A percentile compares a stretch with the other conserved stretches of the same genome.
These are phyloP conservation scores for Escallonia rubra DNA, from an alignment of 129 eudicot genomes.

Conservation along the genomic window DNA sequence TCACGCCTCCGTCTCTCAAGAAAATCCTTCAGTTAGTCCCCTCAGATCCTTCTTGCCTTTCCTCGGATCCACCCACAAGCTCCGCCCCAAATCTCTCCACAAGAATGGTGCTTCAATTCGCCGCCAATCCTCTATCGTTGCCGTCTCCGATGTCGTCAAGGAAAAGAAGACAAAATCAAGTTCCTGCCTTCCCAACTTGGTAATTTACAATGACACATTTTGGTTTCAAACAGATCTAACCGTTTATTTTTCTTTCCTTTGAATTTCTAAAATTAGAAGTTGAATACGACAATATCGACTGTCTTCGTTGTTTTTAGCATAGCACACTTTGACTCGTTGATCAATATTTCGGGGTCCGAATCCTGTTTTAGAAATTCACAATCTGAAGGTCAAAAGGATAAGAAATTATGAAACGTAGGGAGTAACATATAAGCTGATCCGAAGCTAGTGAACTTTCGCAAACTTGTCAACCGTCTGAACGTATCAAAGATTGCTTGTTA, in stretches of 20 bases:
- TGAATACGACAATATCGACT: too few species aligned
- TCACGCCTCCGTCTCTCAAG: constrained; percentile 18
- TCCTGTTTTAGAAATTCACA: too few species aligned
- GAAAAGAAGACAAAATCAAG: constrained; percentile 34
- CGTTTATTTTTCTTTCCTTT: background rate
- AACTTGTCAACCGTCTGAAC: too few species aligned
- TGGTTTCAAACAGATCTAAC: background rate
- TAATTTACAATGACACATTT: background rate
- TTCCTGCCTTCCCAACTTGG: constrained; percentile 33
- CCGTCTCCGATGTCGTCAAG: constrained; percentile 51
- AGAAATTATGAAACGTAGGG: too few species aligned
- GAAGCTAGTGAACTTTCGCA: too few species aligned
- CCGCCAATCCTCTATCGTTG: constrained; percentile 25
- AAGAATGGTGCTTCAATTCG: background rate
- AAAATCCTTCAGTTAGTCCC: constrained; percentile 11
- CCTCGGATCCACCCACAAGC: constrained; percentile 28
- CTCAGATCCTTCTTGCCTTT: constrained; percentile 17
- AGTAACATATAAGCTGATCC: too few species aligned
- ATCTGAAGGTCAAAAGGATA: too few species aligned
- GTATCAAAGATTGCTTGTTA: too few species aligned
- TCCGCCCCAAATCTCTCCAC: constrained; percentile 3
- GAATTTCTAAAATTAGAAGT: background rate
- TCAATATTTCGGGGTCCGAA: too few species aligned
- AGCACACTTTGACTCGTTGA: too few species aligned
- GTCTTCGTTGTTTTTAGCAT: too few species aligned